A percentile compares a stretch with the other conserved stretches of the same genome.
phyloP scores from a whole-genome alignment of 345 rosid species.

The Rhizophora mangle region DNA sequence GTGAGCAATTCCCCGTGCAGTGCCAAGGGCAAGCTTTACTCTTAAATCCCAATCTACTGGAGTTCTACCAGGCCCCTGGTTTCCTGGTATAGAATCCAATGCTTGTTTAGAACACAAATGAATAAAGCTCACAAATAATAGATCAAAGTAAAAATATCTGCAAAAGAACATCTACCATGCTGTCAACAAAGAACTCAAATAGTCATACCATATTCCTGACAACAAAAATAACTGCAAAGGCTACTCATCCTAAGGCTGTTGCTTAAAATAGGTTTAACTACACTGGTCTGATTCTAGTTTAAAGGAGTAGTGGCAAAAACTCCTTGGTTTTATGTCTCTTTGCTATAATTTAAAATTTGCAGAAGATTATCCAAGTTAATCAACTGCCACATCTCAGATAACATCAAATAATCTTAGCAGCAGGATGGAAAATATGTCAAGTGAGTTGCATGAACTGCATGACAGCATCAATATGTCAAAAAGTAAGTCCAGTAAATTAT shows the following conservation, averaged over 20 bases:
- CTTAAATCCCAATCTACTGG: constrained; percentile 74
- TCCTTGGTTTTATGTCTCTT: too few relatives aligned
- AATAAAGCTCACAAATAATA: background rate
- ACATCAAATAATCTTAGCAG: too few relatives aligned
- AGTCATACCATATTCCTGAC: background rate
- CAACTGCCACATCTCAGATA: too few relatives aligned
- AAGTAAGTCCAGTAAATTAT: too few relatives aligned
- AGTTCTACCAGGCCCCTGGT: constrained; percentile 46
- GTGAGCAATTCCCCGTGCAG: constrained; percentile 71
- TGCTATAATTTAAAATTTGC: too few relatives aligned
- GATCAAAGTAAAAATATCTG: background rate
- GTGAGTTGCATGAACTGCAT: background rate
- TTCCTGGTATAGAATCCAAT: constrained; percentile 42
- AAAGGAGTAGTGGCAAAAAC: background rate
- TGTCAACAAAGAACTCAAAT: background rate
- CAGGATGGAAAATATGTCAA: background rate
- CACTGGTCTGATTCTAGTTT: background rate
- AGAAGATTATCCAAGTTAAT: too few relatives aligned
- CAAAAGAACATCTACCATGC: background rate
- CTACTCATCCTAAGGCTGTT: background rate
- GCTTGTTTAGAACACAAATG: constrained; percentile 1
- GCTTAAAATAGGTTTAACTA: background rate
- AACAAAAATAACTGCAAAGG: background rate
- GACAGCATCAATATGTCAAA: background rate
- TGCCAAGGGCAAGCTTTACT: constrained; percentile 58